A percentile compares a stretch with the other conserved stretches of the same genome.
Evolutionary conservation across 2,329 filamentous ascomycete species (phyloP).

Genomic region (Talaromyces sp.): DNA sequence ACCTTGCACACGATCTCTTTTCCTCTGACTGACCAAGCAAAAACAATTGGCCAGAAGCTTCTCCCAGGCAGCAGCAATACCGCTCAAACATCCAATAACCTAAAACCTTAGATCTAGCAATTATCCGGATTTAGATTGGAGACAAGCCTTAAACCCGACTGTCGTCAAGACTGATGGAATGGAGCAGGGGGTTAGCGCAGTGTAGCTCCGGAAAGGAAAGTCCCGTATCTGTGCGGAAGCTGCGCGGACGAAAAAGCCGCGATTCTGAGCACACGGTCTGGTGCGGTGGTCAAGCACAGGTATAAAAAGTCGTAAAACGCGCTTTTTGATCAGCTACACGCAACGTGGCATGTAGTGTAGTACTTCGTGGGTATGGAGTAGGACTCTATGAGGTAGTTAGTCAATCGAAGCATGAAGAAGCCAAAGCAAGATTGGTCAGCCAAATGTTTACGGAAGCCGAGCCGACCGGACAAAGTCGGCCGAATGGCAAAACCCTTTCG

Average conservation of each 20-base stretch:
- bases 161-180: not conserved
- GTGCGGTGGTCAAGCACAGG: not conserved
- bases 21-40: not conserved
- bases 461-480: not conserved
- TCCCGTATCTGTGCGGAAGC: not conserved
- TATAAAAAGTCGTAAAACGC: not conserved
- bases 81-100: not conserved
- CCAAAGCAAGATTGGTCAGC: not conserved
- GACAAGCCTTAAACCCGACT: not conserved
- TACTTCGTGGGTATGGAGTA: not conserved
- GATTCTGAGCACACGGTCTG: not conserved
- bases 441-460: not conserved
- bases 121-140: not conserved
- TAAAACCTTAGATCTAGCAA: not conserved
- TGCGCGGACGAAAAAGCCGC: not conserved
- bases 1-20: not conserved
- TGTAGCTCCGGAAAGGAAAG: not conserved
- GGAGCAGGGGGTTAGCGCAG: not conserved
- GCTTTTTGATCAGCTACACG: not conserved
- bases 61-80: constrained; percentile 13
- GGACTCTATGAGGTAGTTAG: too few relatives aligned
- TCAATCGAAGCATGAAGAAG: not conserved
- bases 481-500: not conserved
- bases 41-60: constrained; percentile 4
- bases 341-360: not conserved